Evolutionary conservation across 345 rosid genomes (phyloP), one percentile per base, ranked within the genome.

Genomic region (Arabidopsis suecica): DNA sequence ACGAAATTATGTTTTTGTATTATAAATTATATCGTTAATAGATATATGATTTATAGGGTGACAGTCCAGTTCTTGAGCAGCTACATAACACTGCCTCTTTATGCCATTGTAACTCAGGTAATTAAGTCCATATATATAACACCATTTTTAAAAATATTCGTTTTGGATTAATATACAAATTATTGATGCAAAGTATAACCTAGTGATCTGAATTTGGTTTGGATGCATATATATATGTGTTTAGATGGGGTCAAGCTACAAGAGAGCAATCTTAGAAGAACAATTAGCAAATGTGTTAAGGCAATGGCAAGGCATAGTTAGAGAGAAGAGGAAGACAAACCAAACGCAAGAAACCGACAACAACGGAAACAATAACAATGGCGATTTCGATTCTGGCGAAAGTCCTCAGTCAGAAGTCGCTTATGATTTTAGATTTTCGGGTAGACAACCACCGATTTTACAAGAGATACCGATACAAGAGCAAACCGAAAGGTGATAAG

Each of bases 71-170:
- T 83, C 41, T 42, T 87, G 65, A 84, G 93, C 86, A 87, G 90
- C 68, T 88, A 90, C 72, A 86, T 91, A 73, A 91, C 97, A 22
- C 86, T 91, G 59, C 96, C 97, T 50, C 91, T 89, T 12, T 89
- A 91, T 77, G 96, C 96, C 44, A 79, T 89, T 44, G 96, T 91
- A 48, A 89, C 91, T 14, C 97, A 90, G 85, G 87, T 84, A 73
- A 12, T 7, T 61, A 16, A 61, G 38, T 58, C 0, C 18, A 40
- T 41, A 16, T 13, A 12, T 23, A 8, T 7, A 51, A 65, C 45
- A 49, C 14, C 9, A 13, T 0, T 51, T 37, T 37, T 14, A 22
- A 28, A 28, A 6, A 9, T 4, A 67, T 23, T 40, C 10, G n/a
- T 53, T 23, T 38, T 40, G 18, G 8, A 32, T 44, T 3, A 30